Evolutionary conservation across 2,329 filamentous ascomycete genomes (phyloP).

Genomic region (Colletotrichum musae): DNA sequence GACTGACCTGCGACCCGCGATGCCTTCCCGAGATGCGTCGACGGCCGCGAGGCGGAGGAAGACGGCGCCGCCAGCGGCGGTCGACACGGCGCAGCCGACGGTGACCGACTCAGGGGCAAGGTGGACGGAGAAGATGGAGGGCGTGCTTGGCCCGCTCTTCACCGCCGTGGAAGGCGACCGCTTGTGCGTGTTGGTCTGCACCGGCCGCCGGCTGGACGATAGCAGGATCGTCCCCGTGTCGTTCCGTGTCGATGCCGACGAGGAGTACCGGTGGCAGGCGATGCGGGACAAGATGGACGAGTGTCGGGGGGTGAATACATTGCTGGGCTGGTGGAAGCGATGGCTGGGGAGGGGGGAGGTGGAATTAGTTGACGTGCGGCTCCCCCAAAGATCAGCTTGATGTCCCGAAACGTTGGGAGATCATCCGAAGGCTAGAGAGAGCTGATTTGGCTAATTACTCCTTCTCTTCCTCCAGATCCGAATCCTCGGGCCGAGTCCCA

Average conservation of each 20-base stretch:
- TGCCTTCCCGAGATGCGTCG: background rate
- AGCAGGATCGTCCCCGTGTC: background rate
- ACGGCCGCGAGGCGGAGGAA: background rate
- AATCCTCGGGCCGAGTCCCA: background rate
- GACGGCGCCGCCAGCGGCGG: background rate
- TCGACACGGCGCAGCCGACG: too few relatives aligned
- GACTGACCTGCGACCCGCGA: background rate
- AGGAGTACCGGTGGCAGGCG: background rate
- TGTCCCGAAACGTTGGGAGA: background rate
- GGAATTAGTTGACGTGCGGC: background rate
- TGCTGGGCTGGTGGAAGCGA: background rate
- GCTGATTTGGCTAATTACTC: background rate
- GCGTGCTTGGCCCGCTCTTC: background rate
- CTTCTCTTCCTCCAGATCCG: background rate
- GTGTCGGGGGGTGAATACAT: background rate
- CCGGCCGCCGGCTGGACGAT: background rate
- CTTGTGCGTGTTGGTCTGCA: background rate
- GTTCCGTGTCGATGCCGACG: background rate
- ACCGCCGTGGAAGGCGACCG: background rate
- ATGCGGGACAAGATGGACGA: background rate
- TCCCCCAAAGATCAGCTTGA: too few relatives aligned
- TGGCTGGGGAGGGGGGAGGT: background rate
- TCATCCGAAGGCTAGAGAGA: too few relatives aligned
- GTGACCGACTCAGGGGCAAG: too few relatives aligned
- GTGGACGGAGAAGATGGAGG: background rate